Evolutionary conservation across 345 rosid species (phyloP).

Genomic region (Garcia nutans): DNA sequence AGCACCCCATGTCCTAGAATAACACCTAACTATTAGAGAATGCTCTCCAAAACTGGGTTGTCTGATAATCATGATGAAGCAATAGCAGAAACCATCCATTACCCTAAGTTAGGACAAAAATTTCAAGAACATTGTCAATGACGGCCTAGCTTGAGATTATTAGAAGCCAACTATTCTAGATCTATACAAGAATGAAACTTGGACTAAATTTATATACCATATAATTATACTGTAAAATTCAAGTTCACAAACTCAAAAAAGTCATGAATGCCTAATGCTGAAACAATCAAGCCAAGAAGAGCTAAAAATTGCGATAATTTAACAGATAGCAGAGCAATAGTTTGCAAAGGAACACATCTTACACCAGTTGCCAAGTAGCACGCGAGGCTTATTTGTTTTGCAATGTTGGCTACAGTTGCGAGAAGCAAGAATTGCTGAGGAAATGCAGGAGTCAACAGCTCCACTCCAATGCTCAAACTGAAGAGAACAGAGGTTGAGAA

Average conservation of each 20-base stretch:
- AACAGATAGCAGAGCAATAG: background rate
- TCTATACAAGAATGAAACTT: background rate
- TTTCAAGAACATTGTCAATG: background rate
- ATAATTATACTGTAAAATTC: background rate
- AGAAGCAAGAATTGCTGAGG: conserved; percentile 78
- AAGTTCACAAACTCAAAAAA: background rate
- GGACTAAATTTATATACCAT: background rate
- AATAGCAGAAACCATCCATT: background rate
- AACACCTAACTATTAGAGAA: background rate
- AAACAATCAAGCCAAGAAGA: conserved; percentile 1
- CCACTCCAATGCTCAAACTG: conserved; percentile 89
- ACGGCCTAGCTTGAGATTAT: background rate
- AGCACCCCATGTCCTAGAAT: background rate
- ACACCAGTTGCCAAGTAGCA: conserved; percentile 85
- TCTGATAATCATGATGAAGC: background rate
- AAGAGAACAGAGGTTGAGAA: conserved; percentile 75
- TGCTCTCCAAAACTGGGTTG: background rate
- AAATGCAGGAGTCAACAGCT: conserved; percentile 74
- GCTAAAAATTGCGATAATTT: background rate
- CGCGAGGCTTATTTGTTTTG: conserved; percentile 88
- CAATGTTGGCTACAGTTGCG: conserved; percentile 80
- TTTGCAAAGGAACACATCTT: conserved; percentile 31
- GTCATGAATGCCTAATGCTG: background rate
- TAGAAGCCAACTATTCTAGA: background rate
- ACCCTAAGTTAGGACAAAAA: background rate